A percentile compares a stretch with the other conserved stretches of the same genome.
Conservation (phyloP, 257 asterid genomes). For the Primulina huaijiensis region DNA sequence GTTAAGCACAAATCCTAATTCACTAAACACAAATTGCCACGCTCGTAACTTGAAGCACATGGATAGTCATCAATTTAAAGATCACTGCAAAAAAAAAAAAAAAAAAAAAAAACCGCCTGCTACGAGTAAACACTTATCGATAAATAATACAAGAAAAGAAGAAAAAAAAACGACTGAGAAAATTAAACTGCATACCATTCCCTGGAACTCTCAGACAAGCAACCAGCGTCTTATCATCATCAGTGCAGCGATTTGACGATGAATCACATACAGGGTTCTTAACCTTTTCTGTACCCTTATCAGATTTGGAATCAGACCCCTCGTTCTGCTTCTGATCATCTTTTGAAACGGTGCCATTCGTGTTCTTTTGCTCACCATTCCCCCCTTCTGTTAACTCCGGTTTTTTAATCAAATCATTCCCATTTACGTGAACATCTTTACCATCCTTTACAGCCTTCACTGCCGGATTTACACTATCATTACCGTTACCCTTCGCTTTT, state of each 20-base stretch:
- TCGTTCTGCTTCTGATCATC: conserved; percentile 38
- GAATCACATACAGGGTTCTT: conserved; percentile 54
- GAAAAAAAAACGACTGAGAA: not conserved
- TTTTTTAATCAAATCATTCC: conserved; percentile 9
- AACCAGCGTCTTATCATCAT: conserved; percentile 56
- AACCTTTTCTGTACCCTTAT: conserved; percentile 27
- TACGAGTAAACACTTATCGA: conserved; percentile 15
- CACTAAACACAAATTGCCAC: not conserved
- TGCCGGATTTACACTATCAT: conserved; percentile 29
- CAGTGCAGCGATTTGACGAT: conserved; percentile 63
- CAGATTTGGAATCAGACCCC: conserved; percentile 28
- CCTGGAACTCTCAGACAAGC: conserved; percentile 94
- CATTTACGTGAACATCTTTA: conserved; percentile 20
- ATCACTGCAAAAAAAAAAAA: not conserved
- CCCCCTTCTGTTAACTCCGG: not conserved
- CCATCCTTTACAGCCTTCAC: conserved; percentile 31
- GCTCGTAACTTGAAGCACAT: not conserved
- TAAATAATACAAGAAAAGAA: not conserved
- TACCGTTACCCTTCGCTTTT: conserved; percentile 24
- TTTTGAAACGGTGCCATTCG: conserved; percentile 22
- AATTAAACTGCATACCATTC: conserved; percentile 50
- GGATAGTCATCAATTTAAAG: not conserved
- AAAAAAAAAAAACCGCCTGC: not conserved
- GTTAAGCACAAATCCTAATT: not conserved
- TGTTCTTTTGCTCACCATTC: conserved; percentile 22